Base-by-base conservation (phyloP, 2,329 filamentous ascomycete genomes). In the Pseudogymnoascus sp. region DNA sequence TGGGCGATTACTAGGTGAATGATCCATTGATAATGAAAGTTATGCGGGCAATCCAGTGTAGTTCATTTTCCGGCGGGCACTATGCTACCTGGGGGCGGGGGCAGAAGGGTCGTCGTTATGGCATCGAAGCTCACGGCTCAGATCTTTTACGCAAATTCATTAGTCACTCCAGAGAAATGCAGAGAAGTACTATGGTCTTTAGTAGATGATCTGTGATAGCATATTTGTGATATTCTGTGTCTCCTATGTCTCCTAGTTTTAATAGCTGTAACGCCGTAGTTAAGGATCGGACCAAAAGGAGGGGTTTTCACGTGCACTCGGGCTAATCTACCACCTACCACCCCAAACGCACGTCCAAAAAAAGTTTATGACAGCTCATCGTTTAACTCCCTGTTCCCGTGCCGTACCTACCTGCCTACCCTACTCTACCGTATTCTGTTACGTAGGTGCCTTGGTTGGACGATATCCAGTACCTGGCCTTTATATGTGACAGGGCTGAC, bases 141-240 rank as follows among this genome's bases (percentile, higher is more conserved):
- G 45, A 52, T 52, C 45, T 52, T 52, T 52, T 52, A 13, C 45
- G 45, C 45, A 52, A 30, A 30, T 52, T 52, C 45, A 52, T 52
- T 52, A 52, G 45, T 52, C 45, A 52, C 45, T 52, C 26, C 26
- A 52, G 45, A 52, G 45, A 52, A 52, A 52, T 52, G 45, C 45
- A 52, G 45, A 52, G 45, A 52, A 52, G 45, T 52, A 30, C 26
- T 52, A 52, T 52, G 45, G 45, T 52, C 45, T 52, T 48, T 48
- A 23, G 23, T 10, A 8, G n/a, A 28, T 48, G 13, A 15, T 41
- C 19, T 28, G 23, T 28, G 41, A 48, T 48, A 23, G 12, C 21
- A 3, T 6, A 52, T 52, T 30, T 30, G 45, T 30, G 23, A 48
- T 28, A 18, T 18, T 18, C 41, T 28, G 23, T 48, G 4, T 15